Evolutionary conservation across 1,139 yeast genomes (phyloP).

Genomic region (Taiozyma sp.): DNA sequence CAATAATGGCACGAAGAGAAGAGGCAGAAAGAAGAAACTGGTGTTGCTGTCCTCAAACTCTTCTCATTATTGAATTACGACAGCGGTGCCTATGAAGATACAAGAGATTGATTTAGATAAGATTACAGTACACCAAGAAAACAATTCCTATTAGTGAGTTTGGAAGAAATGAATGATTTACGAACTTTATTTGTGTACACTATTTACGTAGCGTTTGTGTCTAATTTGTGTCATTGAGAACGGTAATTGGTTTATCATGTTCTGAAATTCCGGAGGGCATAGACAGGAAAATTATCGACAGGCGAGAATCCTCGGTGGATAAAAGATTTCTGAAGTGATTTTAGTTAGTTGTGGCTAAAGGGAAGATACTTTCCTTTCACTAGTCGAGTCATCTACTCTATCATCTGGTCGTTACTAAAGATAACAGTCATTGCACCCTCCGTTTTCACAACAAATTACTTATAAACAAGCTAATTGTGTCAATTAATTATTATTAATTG

Average conservation of each 20-base stretch:
- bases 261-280: not conserved
- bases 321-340: too few species aligned
- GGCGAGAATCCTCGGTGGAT: too few species aligned
- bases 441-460: too few species aligned
- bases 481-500: too few species aligned
- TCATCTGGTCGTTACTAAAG: too few species aligned
- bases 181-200: not conserved
- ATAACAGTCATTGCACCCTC: too few species aligned
- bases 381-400: too few species aligned
- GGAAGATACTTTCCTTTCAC: too few species aligned
- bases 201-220: not conserved
- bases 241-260: not conserved
- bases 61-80: not conserved
- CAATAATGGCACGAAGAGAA: conserved; percentile 7
- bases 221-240: not conserved
- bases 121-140: not conserved
- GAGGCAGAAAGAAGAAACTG: conserved; percentile 13
- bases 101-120: not conserved
- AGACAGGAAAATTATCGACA: not conserved
- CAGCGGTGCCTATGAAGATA: not conserved
- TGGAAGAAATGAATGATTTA: not conserved
- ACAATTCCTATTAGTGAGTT: not conserved
- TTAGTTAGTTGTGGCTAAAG: too few species aligned
- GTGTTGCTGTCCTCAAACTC: conserved; percentile 8
- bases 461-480: too few species aligned